phyloP scores from a whole-genome alignment of 78 protist genomes.

The Dictyostelium intermedium region DNA sequence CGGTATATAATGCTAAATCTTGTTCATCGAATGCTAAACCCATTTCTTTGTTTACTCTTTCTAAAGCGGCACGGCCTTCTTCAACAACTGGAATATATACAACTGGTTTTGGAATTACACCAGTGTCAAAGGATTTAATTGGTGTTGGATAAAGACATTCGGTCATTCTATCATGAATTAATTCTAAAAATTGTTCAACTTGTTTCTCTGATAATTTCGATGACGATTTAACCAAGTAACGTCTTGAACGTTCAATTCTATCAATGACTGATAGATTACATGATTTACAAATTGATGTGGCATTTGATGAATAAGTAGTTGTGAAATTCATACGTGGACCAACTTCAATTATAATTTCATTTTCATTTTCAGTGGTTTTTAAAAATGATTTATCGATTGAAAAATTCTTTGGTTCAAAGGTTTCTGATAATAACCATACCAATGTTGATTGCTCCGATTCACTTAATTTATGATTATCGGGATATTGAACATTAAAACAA shows the following conservation, averaged over 20 bases:
- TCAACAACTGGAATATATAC: slow-evolving; percentile 63
- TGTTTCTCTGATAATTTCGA: not conserved
- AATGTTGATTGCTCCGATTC: not conserved
- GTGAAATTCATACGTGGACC: slow-evolving; percentile 92
- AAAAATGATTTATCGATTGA: slow-evolving; percentile 26
- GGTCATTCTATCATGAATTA: slow-evolving; percentile 95
- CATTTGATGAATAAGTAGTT: slow-evolving; percentile 91
- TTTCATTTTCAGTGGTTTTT: not conserved
- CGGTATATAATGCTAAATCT: slow-evolving; percentile 86
- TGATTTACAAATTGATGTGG: slow-evolving; percentile 82
- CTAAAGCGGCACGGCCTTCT: slow-evolving; percentile 86
- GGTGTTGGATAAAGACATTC: slow-evolving; percentile 77
- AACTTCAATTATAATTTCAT: slow-evolving; percentile 61
- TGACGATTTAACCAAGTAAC: slow-evolving; percentile 39
- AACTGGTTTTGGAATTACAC: slow-evolving; percentile 50
- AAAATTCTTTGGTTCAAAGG: slow-evolving; percentile 76
- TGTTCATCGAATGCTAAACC: slow-evolving; percentile 92
- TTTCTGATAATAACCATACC: slow-evolving; percentile 77
- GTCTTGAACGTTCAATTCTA: slow-evolving; percentile 88
- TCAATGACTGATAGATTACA: slow-evolving; percentile 64
- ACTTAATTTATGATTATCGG: not conserved
- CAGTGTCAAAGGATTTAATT: slow-evolving; percentile 71
- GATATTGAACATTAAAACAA: slow-evolving; percentile 75
- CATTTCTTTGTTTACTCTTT: slow-evolving; percentile 73
- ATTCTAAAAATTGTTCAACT: slow-evolving; percentile 13